A percentile compares a stretch with the other conserved stretches of the same genome.
Conservation (phyloP, 371 early-diverging fungal species). For the Apophysomyces elegans region DNA sequence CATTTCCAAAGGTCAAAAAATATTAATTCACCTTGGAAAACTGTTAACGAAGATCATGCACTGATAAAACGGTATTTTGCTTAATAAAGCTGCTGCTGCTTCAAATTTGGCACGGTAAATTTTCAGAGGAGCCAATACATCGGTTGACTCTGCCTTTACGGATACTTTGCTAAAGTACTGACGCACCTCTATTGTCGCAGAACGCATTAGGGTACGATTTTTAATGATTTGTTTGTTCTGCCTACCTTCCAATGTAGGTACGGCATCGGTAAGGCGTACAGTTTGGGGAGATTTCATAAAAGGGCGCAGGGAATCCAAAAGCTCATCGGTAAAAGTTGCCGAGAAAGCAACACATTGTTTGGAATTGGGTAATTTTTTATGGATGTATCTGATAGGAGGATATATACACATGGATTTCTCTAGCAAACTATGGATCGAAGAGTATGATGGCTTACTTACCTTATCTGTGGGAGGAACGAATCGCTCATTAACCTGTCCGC, state of each 20-base stretch:
- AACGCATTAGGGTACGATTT: no score
- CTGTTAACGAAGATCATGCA: constrained; percentile 70
- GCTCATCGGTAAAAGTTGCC: constrained; percentile 62
- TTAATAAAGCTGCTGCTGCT: constrained; percentile 49
- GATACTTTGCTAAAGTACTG: constrained; percentile 47
- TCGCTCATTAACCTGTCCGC: constrained; percentile 90
- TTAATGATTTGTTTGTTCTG: neutral
- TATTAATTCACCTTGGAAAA: constrained; percentile 32
- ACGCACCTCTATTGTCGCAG: constrained; percentile 48
- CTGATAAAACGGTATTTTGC: constrained; percentile 65
- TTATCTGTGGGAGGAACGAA: constrained; percentile 42
- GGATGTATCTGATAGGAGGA: constrained; percentile 27
- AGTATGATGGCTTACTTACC: constrained; percentile 17
- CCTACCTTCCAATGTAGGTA: constrained; percentile 61
- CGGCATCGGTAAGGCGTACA: constrained; percentile 61
- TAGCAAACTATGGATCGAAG: neutral
- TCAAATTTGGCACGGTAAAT: constrained; percentile 60
- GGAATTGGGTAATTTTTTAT: constrained; percentile 28
- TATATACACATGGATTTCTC: neutral
- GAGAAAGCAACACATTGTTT: constrained; percentile 68
- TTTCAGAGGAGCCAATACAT: constrained; percentile 24
- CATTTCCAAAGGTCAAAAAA: neutral
- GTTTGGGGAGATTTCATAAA: constrained; percentile 56
- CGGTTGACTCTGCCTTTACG: constrained; percentile 3
- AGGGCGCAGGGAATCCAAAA: constrained; percentile 39